Evolutionary conservation across 495 filamentous ascomycete species (phyloP).

Genomic region (Penicillium psychrofluorescens): DNA sequence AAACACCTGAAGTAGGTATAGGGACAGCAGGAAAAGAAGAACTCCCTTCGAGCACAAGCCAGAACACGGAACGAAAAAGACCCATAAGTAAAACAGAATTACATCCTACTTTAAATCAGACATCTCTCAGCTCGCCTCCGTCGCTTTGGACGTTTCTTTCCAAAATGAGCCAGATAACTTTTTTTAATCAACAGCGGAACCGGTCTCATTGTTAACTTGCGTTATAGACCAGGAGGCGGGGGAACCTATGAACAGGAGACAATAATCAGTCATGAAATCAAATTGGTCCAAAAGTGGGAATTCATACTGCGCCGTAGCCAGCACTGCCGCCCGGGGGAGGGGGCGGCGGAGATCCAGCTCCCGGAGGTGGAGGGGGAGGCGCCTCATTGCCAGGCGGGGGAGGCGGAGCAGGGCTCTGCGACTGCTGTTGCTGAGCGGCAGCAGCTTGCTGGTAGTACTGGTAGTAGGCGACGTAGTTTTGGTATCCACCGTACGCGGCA

Average conservation of each 20-base stretch:
- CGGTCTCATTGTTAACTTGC: background rate
- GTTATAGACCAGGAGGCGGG: slow-evolving; percentile 44
- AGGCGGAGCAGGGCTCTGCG: slow-evolving; percentile 43
- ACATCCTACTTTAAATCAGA: no score
- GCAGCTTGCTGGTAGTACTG: slow-evolving; percentile 64
- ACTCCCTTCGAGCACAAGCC: background rate
- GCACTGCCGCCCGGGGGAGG: slow-evolving; percentile 45
- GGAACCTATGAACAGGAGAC: slow-evolving; percentile 30
- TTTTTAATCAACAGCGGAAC: background rate
- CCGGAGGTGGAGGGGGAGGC: slow-evolving; percentile 55
- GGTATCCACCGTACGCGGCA: slow-evolving; percentile 84
- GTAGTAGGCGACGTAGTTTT: slow-evolving; percentile 59
- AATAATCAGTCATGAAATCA: background rate
- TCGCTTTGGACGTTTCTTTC: no score
- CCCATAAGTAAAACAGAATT: no score
- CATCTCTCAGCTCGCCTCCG: no score
- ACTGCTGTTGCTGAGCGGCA: slow-evolving; percentile 44
- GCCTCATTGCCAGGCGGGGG: slow-evolving; percentile 55
- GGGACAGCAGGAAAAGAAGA: background rate
- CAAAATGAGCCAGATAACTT: slow-evolving; percentile 19
- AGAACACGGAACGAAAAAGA: no score
- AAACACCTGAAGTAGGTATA: no score
- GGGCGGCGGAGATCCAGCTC: slow-evolving; percentile 63
- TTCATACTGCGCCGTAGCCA: slow-evolving; percentile 60
- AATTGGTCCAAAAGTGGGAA: background rate